Conservation (phyloP, 2,329 filamentous ascomycete species). For the Cryphonectria nitschkei region DNA sequence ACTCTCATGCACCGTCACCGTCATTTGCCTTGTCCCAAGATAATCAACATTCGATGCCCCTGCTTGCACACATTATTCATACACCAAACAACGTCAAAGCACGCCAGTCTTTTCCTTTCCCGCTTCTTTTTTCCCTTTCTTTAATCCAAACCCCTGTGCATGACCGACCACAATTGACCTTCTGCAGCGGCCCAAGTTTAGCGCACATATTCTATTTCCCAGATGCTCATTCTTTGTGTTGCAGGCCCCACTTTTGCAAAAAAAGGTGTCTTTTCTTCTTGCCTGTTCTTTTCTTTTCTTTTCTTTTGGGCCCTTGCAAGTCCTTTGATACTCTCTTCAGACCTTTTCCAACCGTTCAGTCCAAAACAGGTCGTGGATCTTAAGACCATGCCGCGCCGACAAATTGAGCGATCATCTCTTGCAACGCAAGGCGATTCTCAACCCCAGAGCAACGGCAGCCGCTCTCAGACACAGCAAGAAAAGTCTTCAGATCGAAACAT, state of each 20-base stretch:
- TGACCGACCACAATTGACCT: background rate
- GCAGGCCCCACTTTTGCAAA: background rate
- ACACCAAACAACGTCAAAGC: background rate
- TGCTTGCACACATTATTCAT: background rate
- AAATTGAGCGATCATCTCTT: constrained; percentile 4
- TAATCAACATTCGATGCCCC: background rate
- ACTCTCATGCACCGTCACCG: background rate
- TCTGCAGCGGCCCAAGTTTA: constrained; percentile 1
- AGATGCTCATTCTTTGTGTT: background rate
- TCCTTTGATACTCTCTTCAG: background rate
- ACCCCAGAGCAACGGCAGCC: background rate
- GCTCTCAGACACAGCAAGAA: constrained; percentile 4
- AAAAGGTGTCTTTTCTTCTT: background rate
- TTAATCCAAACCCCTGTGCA: background rate
- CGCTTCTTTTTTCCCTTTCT: background rate
- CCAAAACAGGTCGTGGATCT: background rate
- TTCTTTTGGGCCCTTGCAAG: background rate
- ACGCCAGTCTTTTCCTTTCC: background rate
- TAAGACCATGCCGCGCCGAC: constrained; percentile 18
- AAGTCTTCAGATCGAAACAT: background rate
- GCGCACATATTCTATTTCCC: background rate
- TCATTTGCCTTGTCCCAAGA: background rate
- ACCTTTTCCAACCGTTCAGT: background rate
- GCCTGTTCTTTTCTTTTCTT: background rate
- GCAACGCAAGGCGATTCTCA: background rate